These are phyloP conservation scores for Geotrichum klebahnii DNA, from an alignment of 1,139 yeast species.

Conservation along the genomic window DNA sequence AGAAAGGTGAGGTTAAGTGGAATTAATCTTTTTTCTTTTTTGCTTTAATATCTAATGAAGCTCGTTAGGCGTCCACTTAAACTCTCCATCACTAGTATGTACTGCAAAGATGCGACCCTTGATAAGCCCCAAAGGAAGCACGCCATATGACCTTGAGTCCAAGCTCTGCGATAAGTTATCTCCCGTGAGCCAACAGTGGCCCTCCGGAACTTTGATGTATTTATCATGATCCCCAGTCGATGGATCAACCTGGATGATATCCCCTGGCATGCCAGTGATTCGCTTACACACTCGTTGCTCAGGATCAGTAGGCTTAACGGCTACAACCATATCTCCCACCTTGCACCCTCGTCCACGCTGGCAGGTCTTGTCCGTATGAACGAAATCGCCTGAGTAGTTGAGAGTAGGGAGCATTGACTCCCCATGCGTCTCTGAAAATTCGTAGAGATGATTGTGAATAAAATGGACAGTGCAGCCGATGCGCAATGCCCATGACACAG, in stretches of 20 bases:
- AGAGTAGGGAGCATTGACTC: constrained; percentile 95
- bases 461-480: constrained; percentile 69
- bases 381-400: constrained; percentile 69
- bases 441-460: constrained; percentile 62
- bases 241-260: constrained; percentile 74
- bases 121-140: constrained; percentile 79
- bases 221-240: constrained; percentile 9
- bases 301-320: constrained; percentile 87
- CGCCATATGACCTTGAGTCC: constrained; percentile 86
- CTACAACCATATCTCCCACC: constrained; percentile 86
- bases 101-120: constrained; percentile 83
- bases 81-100: constrained; percentile 18
- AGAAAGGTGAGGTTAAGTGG: too few species aligned
- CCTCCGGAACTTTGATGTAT: constrained; percentile 37
- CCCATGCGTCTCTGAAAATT: constrained; percentile 79
- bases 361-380: constrained; percentile 63
- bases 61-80: constrained; percentile 18
- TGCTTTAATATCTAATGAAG: too few species aligned
- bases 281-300: constrained; percentile 83
- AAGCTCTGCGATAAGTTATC: constrained; percentile 85
- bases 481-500: constrained; percentile 42
- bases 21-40: too few species aligned
- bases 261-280: constrained; percentile 96
- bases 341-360: constrained; percentile 57
- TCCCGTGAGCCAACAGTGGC: constrained; percentile 97